These are phyloP conservation scores for Aquilaria sinensis DNA, from an alignment of 345 rosid genomes.

Conservation along the genomic window DNA sequence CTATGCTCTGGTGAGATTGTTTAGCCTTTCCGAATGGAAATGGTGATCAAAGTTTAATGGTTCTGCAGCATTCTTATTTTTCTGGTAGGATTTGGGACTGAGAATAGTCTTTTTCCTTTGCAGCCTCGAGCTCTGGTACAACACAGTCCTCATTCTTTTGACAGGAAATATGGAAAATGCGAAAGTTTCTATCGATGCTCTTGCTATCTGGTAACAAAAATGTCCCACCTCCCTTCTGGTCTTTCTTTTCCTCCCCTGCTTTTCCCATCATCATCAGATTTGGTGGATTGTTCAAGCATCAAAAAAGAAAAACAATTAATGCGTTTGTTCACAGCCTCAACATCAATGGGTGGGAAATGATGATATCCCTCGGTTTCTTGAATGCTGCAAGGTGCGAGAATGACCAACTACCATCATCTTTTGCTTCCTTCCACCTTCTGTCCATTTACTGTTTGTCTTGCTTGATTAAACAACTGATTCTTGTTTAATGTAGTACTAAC, in stretches of 20 bases:
- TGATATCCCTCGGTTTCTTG: constrained; percentile 74
- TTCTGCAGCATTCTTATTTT: neutral
- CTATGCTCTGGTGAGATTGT: constrained; percentile 61
- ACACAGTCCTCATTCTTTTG: constrained; percentile 54
- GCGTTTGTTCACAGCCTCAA: constrained; percentile 38
- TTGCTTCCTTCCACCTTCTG: neutral
- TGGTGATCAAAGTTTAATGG: neutral
- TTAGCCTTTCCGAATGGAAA: neutral
- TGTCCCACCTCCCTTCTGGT: neutral
- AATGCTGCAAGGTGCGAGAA: constrained; percentile 59
- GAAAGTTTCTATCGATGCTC: constrained; percentile 68
- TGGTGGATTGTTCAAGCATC: too few species aligned
- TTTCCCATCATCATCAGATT: neutral
- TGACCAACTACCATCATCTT: neutral
- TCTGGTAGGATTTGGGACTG: neutral
- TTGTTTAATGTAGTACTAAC: neutral
- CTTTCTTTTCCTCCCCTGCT: neutral
- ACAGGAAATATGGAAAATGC: constrained; percentile 68
- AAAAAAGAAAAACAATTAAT: neutral
- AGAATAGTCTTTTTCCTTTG: constrained; percentile 4
- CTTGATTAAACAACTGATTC: neutral
- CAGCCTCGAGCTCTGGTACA: constrained; percentile 91
- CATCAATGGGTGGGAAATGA: constrained; percentile 76
- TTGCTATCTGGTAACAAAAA: constrained; percentile 60
- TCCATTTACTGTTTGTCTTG: neutral